These are phyloP conservation scores for Irineochytrium annulatum DNA, from an alignment of 192 early-diverging fungal species.

Conservation along the genomic window DNA sequence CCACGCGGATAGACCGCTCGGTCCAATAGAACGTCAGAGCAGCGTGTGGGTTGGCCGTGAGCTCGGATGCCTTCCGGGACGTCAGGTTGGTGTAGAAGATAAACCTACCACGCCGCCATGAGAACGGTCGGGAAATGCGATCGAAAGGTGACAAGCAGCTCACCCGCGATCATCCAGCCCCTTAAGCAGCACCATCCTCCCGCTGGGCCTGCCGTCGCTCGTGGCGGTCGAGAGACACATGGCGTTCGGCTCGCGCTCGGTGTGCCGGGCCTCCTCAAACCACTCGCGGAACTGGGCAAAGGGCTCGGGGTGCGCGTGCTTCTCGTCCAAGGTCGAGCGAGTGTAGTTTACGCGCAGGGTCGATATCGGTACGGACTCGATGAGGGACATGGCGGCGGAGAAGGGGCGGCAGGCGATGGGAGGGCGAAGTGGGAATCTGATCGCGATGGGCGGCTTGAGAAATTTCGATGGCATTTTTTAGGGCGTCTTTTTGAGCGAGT, in stretches of 20 bases:
- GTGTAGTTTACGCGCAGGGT: slow-evolving; percentile 39
- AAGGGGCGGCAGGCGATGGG: background rate
- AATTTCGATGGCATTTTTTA: no score
- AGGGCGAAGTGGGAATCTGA: background rate
- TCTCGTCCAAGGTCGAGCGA: slow-evolving; percentile 16
- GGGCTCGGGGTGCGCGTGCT: slow-evolving; percentile 21
- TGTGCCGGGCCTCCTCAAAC: slow-evolving; percentile 33
- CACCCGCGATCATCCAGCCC: slow-evolving; percentile 37
- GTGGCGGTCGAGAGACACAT: slow-evolving; percentile 41
- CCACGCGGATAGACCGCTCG: slow-evolving; percentile 46
- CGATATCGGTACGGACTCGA: no score
- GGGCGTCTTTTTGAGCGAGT: no score
- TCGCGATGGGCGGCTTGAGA: no score
- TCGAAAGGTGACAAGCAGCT: background rate
- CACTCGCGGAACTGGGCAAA: slow-evolving; percentile 43
- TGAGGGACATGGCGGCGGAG: slow-evolving; percentile 1
- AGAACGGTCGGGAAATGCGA: background rate
- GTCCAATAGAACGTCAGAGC: slow-evolving; percentile 49
- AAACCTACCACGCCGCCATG: slow-evolving; percentile 24
- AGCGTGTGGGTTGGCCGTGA: slow-evolving; percentile 38
- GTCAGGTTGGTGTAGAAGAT: slow-evolving; percentile 55
- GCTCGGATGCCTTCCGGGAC: slow-evolving; percentile 43
- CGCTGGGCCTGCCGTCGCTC: slow-evolving; percentile 17
- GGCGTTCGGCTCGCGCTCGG: slow-evolving; percentile 45
- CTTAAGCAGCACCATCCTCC: slow-evolving; percentile 51